Conservation (phyloP, 2,329 filamentous ascomycete species). For the Exophiala sp. region DNA sequence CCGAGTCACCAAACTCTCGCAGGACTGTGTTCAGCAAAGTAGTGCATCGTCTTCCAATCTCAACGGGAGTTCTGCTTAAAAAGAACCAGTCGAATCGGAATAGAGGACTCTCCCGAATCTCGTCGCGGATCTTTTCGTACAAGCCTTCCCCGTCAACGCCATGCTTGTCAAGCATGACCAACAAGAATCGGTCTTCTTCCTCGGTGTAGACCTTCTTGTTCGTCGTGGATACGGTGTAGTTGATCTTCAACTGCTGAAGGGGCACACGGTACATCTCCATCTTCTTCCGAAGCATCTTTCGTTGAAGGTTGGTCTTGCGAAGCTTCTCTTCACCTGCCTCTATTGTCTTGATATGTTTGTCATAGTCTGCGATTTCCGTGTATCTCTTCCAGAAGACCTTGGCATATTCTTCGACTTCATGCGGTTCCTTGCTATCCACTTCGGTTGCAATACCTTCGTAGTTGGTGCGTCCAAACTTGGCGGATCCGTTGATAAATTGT, state of each 20-base stretch:
- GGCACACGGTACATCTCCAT: slow-evolving; percentile 95
- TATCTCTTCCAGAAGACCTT: slow-evolving; percentile 97
- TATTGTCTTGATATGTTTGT: slow-evolving; percentile 81
- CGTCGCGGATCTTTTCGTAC: slow-evolving; percentile 92
- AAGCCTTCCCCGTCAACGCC: slow-evolving; percentile 86
- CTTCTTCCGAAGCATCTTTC: slow-evolving; percentile 90
- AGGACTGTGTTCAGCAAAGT: slow-evolving; percentile 91
- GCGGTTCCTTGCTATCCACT: slow-evolving; percentile 79
- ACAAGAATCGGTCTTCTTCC: slow-evolving; percentile 90
- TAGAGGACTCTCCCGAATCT: slow-evolving; percentile 86
- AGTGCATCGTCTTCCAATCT: slow-evolving; percentile 86
- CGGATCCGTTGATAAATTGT: slow-evolving; percentile 93
- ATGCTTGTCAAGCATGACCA: slow-evolving; percentile 87
- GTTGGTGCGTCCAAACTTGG: slow-evolving; percentile 81
- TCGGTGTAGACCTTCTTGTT: slow-evolving; percentile 99
- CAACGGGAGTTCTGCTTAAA: slow-evolving; percentile 84
- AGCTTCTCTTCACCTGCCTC: slow-evolving; percentile 89
- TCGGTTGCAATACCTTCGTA: slow-evolving; percentile 81
- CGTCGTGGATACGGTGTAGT: slow-evolving; percentile 96
- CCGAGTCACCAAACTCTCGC: slow-evolving; percentile 76
- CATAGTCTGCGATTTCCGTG: slow-evolving; percentile 80
- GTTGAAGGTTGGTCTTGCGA: slow-evolving; percentile 82
- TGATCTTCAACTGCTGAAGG: slow-evolving; percentile 95
- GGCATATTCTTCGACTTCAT: slow-evolving; percentile 79
- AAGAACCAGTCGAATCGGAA: slow-evolving; percentile 99